Evolutionary conservation across 2,329 filamentous ascomycete species (phyloP).

Genomic region (Daldinia sp.): DNA sequence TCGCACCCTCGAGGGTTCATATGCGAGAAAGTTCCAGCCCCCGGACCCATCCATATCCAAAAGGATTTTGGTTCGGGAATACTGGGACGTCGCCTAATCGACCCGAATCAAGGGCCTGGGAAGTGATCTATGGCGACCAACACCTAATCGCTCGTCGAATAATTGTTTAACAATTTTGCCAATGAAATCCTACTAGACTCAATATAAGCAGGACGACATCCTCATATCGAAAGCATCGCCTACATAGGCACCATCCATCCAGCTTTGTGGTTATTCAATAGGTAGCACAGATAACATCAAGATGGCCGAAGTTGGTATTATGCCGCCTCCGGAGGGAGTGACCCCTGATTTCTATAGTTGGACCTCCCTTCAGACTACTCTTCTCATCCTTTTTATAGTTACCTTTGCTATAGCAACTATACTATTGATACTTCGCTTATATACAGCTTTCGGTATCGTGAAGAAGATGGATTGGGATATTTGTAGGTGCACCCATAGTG

Average conservation of each 20-base stretch:
- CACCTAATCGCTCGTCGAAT: neutral
- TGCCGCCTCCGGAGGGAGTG: constrained; percentile 8
- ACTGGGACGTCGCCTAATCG: neutral
- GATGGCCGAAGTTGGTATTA: constrained; percentile 15
- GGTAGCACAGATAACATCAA: neutral
- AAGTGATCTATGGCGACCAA: neutral
- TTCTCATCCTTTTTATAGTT: neutral
- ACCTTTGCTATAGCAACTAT: constrained; percentile 2
- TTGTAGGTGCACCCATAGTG: neutral
- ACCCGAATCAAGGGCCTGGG: neutral
- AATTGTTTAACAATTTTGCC: neutral
- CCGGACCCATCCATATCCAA: neutral
- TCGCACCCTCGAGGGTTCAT: neutral
- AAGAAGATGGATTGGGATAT: constrained; percentile 18
- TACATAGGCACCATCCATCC: neutral
- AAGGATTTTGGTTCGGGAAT: neutral
- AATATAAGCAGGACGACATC: neutral
- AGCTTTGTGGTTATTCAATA: neutral
- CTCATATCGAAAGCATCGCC: neutral
- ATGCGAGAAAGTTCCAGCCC: neutral
- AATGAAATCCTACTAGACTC: neutral
- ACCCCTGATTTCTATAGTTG: constrained; percentile 8
- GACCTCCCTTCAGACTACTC: neutral
- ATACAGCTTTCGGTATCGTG: constrained; percentile 4
- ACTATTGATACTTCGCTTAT: constrained; percentile 1